Conservation (phyloP, 257 asterid genomes). For the Leptodermis oblonga region DNA sequence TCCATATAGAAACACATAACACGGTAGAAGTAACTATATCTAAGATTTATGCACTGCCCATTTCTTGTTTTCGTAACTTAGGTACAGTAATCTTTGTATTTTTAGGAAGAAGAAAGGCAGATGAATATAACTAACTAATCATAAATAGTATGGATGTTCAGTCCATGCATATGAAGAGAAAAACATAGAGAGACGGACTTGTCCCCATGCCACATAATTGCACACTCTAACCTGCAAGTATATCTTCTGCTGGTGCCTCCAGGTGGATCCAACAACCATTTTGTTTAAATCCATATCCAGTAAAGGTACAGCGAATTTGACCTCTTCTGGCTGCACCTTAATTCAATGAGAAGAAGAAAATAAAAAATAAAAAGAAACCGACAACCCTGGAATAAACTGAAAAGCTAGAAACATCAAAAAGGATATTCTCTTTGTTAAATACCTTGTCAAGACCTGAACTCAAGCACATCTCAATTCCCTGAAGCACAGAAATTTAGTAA, state of each 20-base stretch:
- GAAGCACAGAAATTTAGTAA: constrained; percentile 30
- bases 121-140: not conserved
- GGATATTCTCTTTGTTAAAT: constrained; percentile 11
- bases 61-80: constrained; percentile 1
- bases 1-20: not conserved
- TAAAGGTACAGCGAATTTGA: constrained; percentile 78
- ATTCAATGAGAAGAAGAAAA: constrained; percentile 25
- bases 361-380: too few species aligned
- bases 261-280: constrained; percentile 68
- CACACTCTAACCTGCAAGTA: constrained; percentile 69
- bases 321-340: constrained; percentile 85
- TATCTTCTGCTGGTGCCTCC: constrained; percentile 84
- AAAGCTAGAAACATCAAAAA: not conserved
- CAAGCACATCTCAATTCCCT: constrained; percentile 84
- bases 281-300: constrained; percentile 77
- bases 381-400: not conserved
- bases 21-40: not conserved
- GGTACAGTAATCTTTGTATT: not conserved
- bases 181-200: too few species aligned
- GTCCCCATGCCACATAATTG: not conserved
- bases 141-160: not conserved
- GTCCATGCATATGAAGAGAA: too few species aligned
- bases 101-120: not conserved
- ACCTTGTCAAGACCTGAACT: constrained; percentile 73
- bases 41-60: not conserved